Conservation (phyloP, 2,329 filamentous ascomycete species). For the Tolypocladium tundrense region DNA sequence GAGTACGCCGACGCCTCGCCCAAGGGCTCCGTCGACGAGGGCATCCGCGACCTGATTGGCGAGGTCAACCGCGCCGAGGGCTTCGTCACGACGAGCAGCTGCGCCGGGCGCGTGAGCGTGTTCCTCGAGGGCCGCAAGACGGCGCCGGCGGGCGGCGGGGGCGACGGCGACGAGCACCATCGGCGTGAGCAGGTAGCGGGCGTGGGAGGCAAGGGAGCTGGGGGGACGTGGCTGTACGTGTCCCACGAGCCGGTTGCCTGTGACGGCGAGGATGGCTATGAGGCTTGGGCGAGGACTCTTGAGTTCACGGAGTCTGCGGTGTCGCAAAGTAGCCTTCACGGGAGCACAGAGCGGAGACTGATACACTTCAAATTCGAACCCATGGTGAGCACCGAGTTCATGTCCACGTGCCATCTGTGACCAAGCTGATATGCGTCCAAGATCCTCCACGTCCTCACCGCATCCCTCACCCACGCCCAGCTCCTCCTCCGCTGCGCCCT, state of each 20-base stretch:
- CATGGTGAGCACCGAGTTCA: conserved; percentile 60
- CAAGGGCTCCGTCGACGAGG: conserved; percentile 76
- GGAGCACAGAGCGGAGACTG: conserved; percentile 30
- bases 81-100: conserved; percentile 87
- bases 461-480: conserved; percentile 66
- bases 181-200: conserved; percentile 35
- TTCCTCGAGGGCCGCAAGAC: conserved; percentile 68
- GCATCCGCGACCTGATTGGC: conserved; percentile 65
- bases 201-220: conserved; percentile 76
- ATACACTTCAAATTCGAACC: conserved; percentile 91
- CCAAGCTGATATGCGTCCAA: conserved; percentile 22
- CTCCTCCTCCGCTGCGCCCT: conserved; percentile 65
- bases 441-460: conserved; percentile 82
- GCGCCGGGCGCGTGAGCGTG: conserved; percentile 76
- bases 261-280: conserved; percentile 7
- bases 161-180: conserved; percentile 8
- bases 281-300: conserved; percentile 20
- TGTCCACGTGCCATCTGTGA: neutral
- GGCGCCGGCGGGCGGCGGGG: conserved; percentile 1
- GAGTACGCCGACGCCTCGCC: conserved; percentile 78
- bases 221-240: conserved; percentile 77
- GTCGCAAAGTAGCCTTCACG: conserved; percentile 9
- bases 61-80: conserved; percentile 67
- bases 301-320: conserved; percentile 14
- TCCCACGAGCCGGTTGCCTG: conserved; percentile 57